Evolutionary conservation across 129 eudicot species (phyloP).

Genomic region (Scalesia atractyloides): DNA sequence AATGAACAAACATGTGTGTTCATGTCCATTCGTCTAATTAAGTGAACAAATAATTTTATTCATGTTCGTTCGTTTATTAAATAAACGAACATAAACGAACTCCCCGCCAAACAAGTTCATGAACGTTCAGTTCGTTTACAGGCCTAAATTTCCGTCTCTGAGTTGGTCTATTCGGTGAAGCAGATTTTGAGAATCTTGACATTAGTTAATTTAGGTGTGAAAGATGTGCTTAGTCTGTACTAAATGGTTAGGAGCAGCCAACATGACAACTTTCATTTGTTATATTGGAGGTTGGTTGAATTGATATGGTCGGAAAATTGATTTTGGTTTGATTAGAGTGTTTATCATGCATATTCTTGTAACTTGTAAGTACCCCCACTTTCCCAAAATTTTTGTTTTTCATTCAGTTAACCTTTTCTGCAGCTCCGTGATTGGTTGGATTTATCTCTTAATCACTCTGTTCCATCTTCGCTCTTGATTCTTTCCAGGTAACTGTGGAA

Average conservation of each 20-base stretch:
- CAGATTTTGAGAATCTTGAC: constrained; percentile 6
- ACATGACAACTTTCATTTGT: neutral
- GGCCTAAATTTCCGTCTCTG: too few relatives aligned
- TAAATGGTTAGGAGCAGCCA: neutral
- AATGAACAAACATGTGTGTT: too few relatives aligned
- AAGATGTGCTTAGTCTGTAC: neutral
- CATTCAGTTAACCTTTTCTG: constrained; percentile 28
- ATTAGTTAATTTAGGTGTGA: neutral
- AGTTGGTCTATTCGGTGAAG: neutral
- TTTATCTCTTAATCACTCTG: constrained; percentile 92
- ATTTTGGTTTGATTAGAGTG: neutral
- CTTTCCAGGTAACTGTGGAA: constrained; percentile 71
- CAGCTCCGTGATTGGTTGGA: constrained; percentile 98
- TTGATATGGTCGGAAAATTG: neutral
- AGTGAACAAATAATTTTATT: too few relatives aligned
- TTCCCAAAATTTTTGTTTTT: neutral
- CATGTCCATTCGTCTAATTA: too few relatives aligned
- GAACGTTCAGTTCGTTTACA: too few relatives aligned
- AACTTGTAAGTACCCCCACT: neutral
- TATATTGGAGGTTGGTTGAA: constrained; percentile 12
- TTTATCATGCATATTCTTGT: neutral
- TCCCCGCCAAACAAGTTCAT: too few relatives aligned
- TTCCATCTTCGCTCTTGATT: constrained; percentile 95
- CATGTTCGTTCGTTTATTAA: too few relatives aligned
- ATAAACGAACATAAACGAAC: too few relatives aligned